Evolutionary conservation across 1,139 yeast species (phyloP), one percentile per base, ranked within the genome.

Genomic region (Geotrichum cucujoidarum): DNA sequence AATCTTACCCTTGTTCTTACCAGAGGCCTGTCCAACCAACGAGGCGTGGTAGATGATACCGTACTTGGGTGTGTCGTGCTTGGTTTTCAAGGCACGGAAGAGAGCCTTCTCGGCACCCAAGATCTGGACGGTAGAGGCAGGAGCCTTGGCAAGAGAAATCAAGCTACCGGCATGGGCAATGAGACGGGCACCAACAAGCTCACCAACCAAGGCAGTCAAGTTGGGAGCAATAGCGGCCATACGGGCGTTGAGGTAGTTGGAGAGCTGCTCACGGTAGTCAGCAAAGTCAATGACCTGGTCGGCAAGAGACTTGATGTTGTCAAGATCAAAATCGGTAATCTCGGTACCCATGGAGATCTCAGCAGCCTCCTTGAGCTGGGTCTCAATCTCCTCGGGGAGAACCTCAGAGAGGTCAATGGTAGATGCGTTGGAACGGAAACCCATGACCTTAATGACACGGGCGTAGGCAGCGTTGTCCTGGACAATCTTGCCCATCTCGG

Each of bases 301-400:
- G 55, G 98, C 99, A 65, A 94, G 88, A 42, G 92, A 80, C 61
- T 81, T 73, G 55, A 94, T 92, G 67, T 92, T 92, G 59, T 80
- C 81, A 81, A 94, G 84, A 71, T 92, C 98, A 64, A 83, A 80
- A 63, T 87, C 95, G 55, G 96, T 84, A 60, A 92, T 82, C 71
- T 92, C 99, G 70, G 94, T 96, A 69, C 99, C 98, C 99, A 94
- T 92, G 43, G 97, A 90, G 63, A 92, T 87, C 74, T 89, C 87
- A 58, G 95, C 92, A 56, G 86, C 89, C 59, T 82, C 95, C 43
- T 87, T 88, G 41, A 63, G 57, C 46, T 62, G 58, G 75, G 85
- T 61, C 78, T 81, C 66, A 31, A 62, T 53, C 49, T 63, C 66
- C 73, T 90, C 97, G 46, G 98, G 97, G 63, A 92, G 76, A 53